Base-by-base conservation (phyloP, 164 flowering plant genomes). In the Piper betle region DNA sequence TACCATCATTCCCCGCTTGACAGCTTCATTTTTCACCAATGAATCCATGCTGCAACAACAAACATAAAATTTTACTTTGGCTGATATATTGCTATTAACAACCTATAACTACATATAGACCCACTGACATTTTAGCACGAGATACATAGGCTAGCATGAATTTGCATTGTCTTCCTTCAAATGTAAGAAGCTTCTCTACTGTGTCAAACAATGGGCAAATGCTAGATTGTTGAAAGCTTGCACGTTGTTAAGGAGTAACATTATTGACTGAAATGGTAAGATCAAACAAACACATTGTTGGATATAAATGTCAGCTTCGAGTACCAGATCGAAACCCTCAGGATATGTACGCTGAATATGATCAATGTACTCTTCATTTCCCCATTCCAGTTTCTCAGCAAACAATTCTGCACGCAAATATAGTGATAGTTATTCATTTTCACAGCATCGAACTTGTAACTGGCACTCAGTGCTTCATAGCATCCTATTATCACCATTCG, bases 291-390 rank as follows among this genome's bases (percentile, higher is more conserved):
- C 13, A 48, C 69, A 20, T 25, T 25, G 12, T n/a, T 73, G 93
- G 98, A 89, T 92, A 93, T 87, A 93, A 33, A 89, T 93, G 72
- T 93, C 98, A 73, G 98, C 98, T 69, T 97, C 94, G 67, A 93
- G 88, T 72, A 93, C 61, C n/a, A 93, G 78, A 79, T 89, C 98
- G 73, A 89, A 93, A 57, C 97, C 97, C 25, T 65, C 53, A 3
- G 84, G 63, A 66, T 84, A 65, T 65, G 65, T 77, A 55, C 74
- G 69, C 58, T 80, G 54, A 61, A 89, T 82, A 62, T 73, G 69
- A 66, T 69, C 57, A 38, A 87, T 71, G 58, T 93, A 88, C 40
- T 76, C 77, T 53, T 76, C 55, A 72, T 79, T 75, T 60, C 98
- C 98, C 98, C 97, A 93, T 67, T 93, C 98, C 48, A 89, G 81